phyloP scores from a whole-genome alignment of 2,329 filamentous ascomycete genomes.

The Colletotrichum australisinense region DNA sequence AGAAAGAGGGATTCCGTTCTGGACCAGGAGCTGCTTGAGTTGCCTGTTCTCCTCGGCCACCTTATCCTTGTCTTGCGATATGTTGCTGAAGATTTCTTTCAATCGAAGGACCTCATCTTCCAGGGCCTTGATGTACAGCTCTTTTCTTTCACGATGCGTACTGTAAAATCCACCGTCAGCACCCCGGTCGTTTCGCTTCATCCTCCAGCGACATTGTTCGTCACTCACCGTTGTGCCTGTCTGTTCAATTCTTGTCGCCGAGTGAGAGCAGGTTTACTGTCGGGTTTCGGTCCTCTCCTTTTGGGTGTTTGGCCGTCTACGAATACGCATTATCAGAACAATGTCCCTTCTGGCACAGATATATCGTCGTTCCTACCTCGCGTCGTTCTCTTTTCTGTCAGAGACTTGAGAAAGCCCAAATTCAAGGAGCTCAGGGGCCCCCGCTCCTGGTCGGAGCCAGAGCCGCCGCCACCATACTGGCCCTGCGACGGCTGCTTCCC shows the following conservation, averaged over 20 bases:
- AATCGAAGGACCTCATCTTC: constrained; percentile 92
- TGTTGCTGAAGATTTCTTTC: constrained; percentile 83
- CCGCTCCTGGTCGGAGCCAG: constrained; percentile 46
- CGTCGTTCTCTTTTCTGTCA: constrained; percentile 81
- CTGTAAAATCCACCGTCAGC: constrained; percentile 57
- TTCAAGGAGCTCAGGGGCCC: constrained; percentile 59
- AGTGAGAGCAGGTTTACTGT: constrained; percentile 94
- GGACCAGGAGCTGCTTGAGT: constrained; percentile 68
- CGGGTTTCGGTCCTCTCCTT: constrained; percentile 92
- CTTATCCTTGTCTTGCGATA: constrained; percentile 80
- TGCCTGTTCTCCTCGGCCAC: constrained; percentile 83
- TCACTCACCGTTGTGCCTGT: constrained; percentile 87
- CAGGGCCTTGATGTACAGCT: constrained; percentile 93
- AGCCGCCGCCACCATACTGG: constrained; percentile 37
- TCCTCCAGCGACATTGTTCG: not conserved
- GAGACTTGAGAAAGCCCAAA: constrained; percentile 73
- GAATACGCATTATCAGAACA: not conserved
- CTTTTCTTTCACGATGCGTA: constrained; percentile 96
- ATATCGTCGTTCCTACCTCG: constrained; percentile 65
- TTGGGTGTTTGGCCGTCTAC: constrained; percentile 88
- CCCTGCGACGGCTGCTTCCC: constrained; percentile 41
- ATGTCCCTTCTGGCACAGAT: not conserved
- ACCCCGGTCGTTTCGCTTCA: constrained; percentile 9
- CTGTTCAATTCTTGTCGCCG: constrained; percentile 93
- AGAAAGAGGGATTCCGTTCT: constrained; percentile 60